A percentile compares a stretch with the other conserved stretches of the same genome.
Conservation (phyloP, 306 rosid genomes). For the Fragaria nilgerrensis region DNA sequence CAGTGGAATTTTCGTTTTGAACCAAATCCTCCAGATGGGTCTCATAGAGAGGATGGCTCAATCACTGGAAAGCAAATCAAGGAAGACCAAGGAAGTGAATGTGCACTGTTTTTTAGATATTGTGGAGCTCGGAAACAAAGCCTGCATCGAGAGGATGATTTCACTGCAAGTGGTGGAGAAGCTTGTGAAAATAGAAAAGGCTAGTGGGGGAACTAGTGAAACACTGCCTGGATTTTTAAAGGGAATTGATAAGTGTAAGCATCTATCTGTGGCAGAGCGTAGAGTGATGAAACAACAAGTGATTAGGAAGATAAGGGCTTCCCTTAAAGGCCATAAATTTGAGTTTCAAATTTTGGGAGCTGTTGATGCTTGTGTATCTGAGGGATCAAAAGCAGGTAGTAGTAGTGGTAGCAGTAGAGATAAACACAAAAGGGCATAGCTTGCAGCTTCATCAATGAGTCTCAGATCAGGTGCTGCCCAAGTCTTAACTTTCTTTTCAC, state of each 20-base stretch:
- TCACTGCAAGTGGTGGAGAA: constrained; percentile 34
- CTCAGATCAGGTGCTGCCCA: neutral
- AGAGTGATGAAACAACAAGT: constrained; percentile 34
- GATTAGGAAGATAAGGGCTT: constrained; percentile 24
- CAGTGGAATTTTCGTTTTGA: constrained; percentile 27
- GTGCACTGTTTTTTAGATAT: constrained; percentile 27
- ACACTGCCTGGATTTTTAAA: constrained; percentile 24
- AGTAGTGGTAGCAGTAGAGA: constrained; percentile 7
- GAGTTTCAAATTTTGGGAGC: constrained; percentile 21
- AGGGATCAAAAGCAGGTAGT: constrained; percentile 17
- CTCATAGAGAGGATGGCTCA: constrained; percentile 30
- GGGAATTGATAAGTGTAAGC: constrained; percentile 34
- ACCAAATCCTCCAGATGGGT: constrained; percentile 21
- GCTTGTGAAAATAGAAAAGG: constrained; percentile 25
- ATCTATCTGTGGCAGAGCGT: constrained; percentile 30
- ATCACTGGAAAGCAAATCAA: constrained; percentile 32
- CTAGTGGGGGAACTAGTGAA: constrained; percentile 18
- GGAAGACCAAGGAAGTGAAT: constrained; percentile 24
- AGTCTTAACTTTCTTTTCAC: neutral
- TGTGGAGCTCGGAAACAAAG: constrained; percentile 34
- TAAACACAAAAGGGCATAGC: constrained; percentile 9
- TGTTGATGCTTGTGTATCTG: constrained; percentile 24
- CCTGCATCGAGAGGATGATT: constrained; percentile 26
- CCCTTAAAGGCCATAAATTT: constrained; percentile 31
- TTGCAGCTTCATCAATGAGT: neutral